Evolutionary conservation across 345 rosid species (phyloP).

Genomic region (Pugionium cornutum): DNA sequence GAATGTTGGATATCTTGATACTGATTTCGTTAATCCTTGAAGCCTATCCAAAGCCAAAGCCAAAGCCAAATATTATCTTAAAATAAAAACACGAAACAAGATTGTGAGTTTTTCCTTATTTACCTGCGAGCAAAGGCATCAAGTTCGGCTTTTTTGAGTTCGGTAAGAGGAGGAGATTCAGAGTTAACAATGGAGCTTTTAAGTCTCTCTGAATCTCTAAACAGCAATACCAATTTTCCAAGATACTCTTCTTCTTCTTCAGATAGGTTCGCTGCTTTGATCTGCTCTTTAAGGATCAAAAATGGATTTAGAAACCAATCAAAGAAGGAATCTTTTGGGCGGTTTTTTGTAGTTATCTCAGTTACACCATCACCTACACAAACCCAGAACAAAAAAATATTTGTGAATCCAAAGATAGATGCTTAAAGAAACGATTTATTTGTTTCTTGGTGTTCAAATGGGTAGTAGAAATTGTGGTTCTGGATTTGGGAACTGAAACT

Average conservation of each 20-base stretch:
- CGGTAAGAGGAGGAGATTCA: constrained; percentile 62
- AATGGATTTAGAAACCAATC: constrained; percentile 95
- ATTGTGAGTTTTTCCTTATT: not conserved
- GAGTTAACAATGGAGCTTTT: constrained; percentile 53
- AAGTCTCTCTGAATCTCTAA: constrained; percentile 62
- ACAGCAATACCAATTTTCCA: constrained; percentile 66
- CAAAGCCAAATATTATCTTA: not conserved
- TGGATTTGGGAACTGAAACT: not conserved
- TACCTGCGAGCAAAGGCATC: constrained; percentile 96
- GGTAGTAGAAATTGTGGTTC: too few relatives aligned
- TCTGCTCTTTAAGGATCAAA: constrained; percentile 84
- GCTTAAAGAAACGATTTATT: not conserved
- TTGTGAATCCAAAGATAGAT: too few relatives aligned
- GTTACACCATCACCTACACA: constrained; percentile 56
- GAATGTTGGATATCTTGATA: constrained; percentile 83
- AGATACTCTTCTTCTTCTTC: constrained; percentile 79
- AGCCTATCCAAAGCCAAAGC: constrained; percentile 47
- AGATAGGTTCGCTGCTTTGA: constrained; percentile 68
- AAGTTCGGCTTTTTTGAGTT: constrained; percentile 76
- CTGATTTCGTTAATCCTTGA: constrained; percentile 75
- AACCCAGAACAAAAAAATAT: not conserved
- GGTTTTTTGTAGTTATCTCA: constrained; percentile 70
- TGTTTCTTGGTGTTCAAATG: too few relatives aligned
- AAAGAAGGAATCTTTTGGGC: constrained; percentile 79
- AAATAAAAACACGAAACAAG: not conserved